These are phyloP conservation scores for Exidia glandulosa DNA, from an alignment of 768 basidiomycete genomes.

Conservation along the genomic window DNA sequence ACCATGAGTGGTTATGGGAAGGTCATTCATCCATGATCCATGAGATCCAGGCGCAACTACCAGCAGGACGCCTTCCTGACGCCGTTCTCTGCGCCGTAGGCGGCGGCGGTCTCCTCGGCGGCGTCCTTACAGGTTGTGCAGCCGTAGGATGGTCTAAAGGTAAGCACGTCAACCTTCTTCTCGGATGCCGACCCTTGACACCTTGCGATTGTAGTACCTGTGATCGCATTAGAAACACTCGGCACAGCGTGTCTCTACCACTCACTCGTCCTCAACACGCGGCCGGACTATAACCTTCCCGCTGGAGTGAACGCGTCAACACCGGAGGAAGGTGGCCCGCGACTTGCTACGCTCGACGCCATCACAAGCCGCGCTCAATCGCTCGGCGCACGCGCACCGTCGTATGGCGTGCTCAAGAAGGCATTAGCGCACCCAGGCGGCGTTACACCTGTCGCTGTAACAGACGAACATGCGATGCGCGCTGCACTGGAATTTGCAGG, in stretches of 20 bases:
- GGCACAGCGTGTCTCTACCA: conserved; percentile 69
- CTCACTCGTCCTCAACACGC: conserved; percentile 42
- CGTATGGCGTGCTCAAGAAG: conserved; percentile 50
- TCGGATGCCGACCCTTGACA: background rate
- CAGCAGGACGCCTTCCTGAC: conserved; percentile 34
- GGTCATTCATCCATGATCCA: conserved; percentile 66
- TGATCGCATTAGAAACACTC: conserved; percentile 58
- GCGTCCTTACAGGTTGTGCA: conserved; percentile 57
- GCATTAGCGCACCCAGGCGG: conserved; percentile 49
- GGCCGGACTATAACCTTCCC: background rate
- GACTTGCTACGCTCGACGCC: background rate
- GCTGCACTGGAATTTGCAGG: conserved; percentile 46
- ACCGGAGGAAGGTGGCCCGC: conserved; percentile 15
- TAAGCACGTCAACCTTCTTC: conserved; percentile 18
- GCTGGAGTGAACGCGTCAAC: background rate
- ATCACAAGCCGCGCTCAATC: conserved; percentile 61
- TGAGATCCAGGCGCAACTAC: conserved; percentile 49
- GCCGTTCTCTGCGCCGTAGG: conserved; percentile 73
- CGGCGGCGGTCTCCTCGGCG: conserved; percentile 61
- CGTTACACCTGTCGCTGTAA: conserved; percentile 47
- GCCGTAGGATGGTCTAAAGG: conserved; percentile 58
- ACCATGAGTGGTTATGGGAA: conserved; percentile 50
- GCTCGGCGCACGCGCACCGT: conserved; percentile 56
- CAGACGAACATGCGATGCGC: conserved; percentile 62
- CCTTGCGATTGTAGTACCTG: conserved; percentile 43